Conservation (phyloP, 139 green algal genomes). For the Choricystis sp. region DNA sequence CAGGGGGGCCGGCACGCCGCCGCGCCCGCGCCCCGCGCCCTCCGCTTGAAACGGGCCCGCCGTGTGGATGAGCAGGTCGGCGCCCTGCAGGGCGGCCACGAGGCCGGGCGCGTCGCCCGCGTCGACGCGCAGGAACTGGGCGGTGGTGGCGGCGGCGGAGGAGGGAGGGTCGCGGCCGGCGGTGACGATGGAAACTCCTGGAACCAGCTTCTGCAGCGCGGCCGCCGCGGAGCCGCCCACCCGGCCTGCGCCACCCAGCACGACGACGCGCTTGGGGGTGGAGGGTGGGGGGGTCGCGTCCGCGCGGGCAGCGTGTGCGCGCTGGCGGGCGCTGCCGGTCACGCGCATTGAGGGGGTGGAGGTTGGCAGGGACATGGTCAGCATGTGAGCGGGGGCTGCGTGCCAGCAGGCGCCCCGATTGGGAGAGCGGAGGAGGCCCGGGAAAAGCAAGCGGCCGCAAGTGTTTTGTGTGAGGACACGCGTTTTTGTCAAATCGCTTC, state of each 20-base stretch:
- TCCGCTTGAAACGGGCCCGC: constrained; percentile 82
- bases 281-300: too few species aligned
- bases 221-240: constrained; percentile 62
- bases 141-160: constrained; percentile 7
- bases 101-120: constrained; percentile 26
- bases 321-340: too few species aligned
- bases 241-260: constrained; percentile 65
- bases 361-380: too few species aligned
- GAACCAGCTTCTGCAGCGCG: constrained; percentile 36
- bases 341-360: too few species aligned
- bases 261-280: constrained; percentile 16
- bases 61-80: constrained; percentile 65
- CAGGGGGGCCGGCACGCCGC: constrained; percentile 28
- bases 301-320: too few species aligned
- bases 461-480: too few species aligned
- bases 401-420: too few species aligned
- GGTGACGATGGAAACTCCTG: constrained; percentile 16
- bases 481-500: too few species aligned
- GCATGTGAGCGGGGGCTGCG: too few species aligned
- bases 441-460: too few species aligned
- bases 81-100: constrained; percentile 5
- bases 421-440: too few species aligned
- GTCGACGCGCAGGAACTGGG: constrained; percentile 24
- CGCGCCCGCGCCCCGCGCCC: constrained; percentile 15
- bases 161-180: constrained; percentile 11